Evolutionary conservation across 2,329 filamentous ascomycete genomes (phyloP), one percentile per base, ranked within the genome.

Genomic region (Talaromyces sp.): DNA sequence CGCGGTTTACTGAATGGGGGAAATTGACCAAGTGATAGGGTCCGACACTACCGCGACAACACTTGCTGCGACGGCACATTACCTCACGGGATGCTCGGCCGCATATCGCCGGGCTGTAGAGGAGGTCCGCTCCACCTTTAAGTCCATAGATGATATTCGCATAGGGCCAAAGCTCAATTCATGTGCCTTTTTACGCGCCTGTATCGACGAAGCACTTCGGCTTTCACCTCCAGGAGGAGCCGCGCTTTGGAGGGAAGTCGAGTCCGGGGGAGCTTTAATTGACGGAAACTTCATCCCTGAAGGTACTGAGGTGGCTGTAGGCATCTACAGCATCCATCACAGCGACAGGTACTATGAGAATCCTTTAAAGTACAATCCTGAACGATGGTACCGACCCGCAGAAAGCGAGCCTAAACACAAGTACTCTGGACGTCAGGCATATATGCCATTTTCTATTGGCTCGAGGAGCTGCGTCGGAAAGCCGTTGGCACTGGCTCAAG

Each of bases 141-240:
- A 8, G 7, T 41, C 39, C 11, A 8, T 41, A 8, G 39, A 41
- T 10, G 39, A 41, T 10, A 41, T 41, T 13, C 39, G 10, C 10
- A 13, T 8, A 8, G 39, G 39, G 10, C 39, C 39, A 10, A 41
- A n/a, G 10, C 39, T 41, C 7, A 41, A 10, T 8, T 41, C 39
- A 4, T 41, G 39, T 13, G 4, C 6, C 6, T 41, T 10, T 15
- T 13, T 41, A 13, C 39, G 67, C 9, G 68, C 69, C 3, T 69
- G 68, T 37, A 57, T 69, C 37, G 68, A 70, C 39, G 69, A 70
- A 45, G 68, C 68, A 1, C 59, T 69, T 25, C 65, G 69, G 1
- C n/a, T 68, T 5, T 62, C 63, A 3, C 68, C 69, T 1, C 47
- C 69, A 3, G 62, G 56, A 37, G 37, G 62, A n/a, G 65, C 67